phyloP scores from a whole-genome alignment of 108 stramenopile genomes.

The Licmophora abbreviata region DNA sequence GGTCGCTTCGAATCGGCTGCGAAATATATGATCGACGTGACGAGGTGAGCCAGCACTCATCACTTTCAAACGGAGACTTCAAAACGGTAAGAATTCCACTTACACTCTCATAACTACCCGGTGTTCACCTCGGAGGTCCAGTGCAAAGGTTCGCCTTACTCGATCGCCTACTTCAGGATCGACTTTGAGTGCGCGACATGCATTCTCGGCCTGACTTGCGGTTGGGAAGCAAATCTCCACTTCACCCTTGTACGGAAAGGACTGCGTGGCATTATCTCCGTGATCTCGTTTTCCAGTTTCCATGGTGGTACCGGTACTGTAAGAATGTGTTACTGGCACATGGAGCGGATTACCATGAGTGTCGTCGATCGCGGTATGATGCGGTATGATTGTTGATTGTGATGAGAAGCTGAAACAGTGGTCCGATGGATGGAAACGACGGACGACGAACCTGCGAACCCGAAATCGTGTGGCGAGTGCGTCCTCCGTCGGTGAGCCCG shows the following conservation, averaged over 20 bases:
- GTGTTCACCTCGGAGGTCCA: slow-evolving; percentile 3
- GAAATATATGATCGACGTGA: not conserved
- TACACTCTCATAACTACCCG: slow-evolving; percentile 1
- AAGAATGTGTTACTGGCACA: no score
- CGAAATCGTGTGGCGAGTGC: no score
- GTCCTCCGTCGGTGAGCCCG: no score
- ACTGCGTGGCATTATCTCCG: no score
- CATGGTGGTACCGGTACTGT: no score
- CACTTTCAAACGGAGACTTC: not conserved
- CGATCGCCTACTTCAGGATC: slow-evolving; percentile 61
- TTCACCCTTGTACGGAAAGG: slow-evolving; percentile 36
- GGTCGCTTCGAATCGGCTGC: slow-evolving; percentile 53
- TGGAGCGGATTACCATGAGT: no score
- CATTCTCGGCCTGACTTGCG: slow-evolving; percentile 36
- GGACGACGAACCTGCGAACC: no score
- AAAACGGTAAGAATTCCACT: not conserved
- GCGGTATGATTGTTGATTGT: no score
- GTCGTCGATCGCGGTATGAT: no score
- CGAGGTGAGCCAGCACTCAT: not conserved
- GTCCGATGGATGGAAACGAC: no score
- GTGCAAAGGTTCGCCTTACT: slow-evolving; percentile 45
- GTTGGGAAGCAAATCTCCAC: slow-evolving; percentile 56
- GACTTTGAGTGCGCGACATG: slow-evolving; percentile 47
- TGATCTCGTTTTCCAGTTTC: no score
- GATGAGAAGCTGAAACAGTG: no score